Evolutionary conservation across 805 yeast species (phyloP).

Genomic region (Yamadazyma nakazawae): DNA sequence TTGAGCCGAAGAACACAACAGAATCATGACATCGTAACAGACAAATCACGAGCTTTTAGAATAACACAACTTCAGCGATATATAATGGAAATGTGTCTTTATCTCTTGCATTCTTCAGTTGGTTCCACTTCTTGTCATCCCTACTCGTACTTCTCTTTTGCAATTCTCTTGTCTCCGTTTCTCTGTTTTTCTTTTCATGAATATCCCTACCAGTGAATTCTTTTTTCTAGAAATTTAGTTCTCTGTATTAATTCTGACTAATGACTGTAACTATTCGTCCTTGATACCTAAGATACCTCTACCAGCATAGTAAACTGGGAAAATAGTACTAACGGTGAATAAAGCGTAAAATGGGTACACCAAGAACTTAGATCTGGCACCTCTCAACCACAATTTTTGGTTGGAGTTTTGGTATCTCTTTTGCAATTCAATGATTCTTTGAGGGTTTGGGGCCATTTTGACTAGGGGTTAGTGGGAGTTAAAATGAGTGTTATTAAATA

Average conservation of each 20-base stretch:
- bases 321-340: slow-evolving; percentile 62
- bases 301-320: slow-evolving; percentile 65
- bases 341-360: slow-evolving; percentile 78
- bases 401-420: slow-evolving; percentile 42
- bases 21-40: no score
- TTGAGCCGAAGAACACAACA: no score
- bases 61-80: no score
- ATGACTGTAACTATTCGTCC: slow-evolving; percentile 22
- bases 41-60: no score
- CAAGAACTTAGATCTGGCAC: slow-evolving; percentile 54
- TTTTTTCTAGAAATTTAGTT: neutral
- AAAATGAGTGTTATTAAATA: neutral
- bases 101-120: no score
- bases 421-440: slow-evolving; percentile 45
- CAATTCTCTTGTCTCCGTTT: neutral
- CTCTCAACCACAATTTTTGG: slow-evolving; percentile 45
- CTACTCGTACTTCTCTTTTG: no score
- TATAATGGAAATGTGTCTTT: no score
- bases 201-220: neutral
- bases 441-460: slow-evolving; percentile 39
- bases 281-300: slow-evolving; percentile 72
- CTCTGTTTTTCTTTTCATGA: neutral
- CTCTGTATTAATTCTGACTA: neutral
- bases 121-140: no score
- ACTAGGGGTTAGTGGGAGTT: neutral